These are phyloP conservation scores for Mortierella alpina DNA, from an alignment of 192 early-diverging fungal genomes.

Conservation along the genomic window DNA sequence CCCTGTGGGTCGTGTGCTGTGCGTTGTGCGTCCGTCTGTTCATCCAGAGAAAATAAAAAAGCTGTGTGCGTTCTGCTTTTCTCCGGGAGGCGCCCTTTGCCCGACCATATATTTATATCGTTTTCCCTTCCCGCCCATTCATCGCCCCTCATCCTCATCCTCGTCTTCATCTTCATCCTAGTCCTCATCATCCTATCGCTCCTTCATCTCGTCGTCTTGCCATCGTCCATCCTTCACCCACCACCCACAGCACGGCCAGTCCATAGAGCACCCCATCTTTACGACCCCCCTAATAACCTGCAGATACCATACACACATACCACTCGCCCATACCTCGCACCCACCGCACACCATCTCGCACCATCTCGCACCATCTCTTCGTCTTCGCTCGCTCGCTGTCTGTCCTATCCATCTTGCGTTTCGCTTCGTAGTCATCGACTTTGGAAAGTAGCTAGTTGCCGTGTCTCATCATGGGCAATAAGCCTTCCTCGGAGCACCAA, in stretches of 20 bases:
- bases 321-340: too few relatives aligned
- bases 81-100: background rate
- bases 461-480: conserved; percentile 33
- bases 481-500: conserved; percentile 37
- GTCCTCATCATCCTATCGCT: conserved; percentile 8
- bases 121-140: background rate
- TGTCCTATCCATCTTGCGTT: too few relatives aligned
- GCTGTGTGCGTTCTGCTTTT: too few relatives aligned
- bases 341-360: too few relatives aligned
- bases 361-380: too few relatives aligned
- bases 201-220: background rate
- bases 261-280: too few relatives aligned
- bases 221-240: background rate
- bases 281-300: too few relatives aligned
- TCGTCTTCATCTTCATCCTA: background rate
- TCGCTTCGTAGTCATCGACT: too few relatives aligned
- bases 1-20: too few relatives aligned
- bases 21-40: background rate
- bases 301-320: too few relatives aligned
- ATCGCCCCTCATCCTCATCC: background rate
- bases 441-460: too few relatives aligned
- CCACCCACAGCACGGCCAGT: background rate
- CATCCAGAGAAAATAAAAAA: background rate
- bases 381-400: too few relatives aligned
- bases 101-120: background rate